These are phyloP conservation scores for Caloboletus inedulis DNA, from an alignment of 1,284 basidiomycete genomes.

Conservation along the genomic window DNA sequence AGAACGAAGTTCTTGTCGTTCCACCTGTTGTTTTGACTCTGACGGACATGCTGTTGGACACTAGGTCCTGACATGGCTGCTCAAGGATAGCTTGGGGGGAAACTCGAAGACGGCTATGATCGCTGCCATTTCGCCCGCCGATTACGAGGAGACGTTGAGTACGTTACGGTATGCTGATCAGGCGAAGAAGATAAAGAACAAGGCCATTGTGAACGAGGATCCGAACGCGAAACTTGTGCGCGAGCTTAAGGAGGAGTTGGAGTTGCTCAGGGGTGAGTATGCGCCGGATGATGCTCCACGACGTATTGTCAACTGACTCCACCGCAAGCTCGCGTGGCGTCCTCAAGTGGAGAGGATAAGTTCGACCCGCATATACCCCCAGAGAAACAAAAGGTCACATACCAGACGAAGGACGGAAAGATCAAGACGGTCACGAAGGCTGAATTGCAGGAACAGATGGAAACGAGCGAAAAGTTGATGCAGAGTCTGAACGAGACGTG, in stretches of 20 bases:
- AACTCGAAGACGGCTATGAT: constrained; percentile 98
- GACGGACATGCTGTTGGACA: constrained; percentile 5
- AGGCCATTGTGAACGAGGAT: constrained; percentile 98
- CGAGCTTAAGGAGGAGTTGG: constrained; percentile 97
- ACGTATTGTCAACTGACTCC: constrained; percentile 8
- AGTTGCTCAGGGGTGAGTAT: constrained; percentile 73
- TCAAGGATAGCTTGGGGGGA: constrained; percentile 96
- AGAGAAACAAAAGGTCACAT: constrained; percentile 94
- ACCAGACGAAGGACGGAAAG: constrained; percentile 89
- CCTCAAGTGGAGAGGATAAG: constrained; percentile 64
- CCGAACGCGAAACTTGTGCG: constrained; percentile 98
- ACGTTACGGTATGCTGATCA: constrained; percentile 96
- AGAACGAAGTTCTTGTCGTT: constrained; percentile 25
- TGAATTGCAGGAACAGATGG: constrained; percentile 94
- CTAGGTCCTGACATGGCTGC: constrained; percentile 91
- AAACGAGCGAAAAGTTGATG: constrained; percentile 97
- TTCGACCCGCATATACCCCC: constrained; percentile 90
- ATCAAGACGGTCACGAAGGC: constrained; percentile 96
- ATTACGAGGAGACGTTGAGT: constrained; percentile 97
- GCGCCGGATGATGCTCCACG: background rate
- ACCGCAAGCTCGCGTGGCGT: constrained; percentile 64
- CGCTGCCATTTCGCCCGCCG: constrained; percentile 95
- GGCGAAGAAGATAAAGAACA: constrained; percentile 99
- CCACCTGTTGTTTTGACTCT: constrained; percentile 6
- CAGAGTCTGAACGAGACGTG: constrained; percentile 94